These are phyloP conservation scores for Angomonas deanei DNA, from an alignment of 208 protist genomes.

Conservation along the genomic window DNA sequence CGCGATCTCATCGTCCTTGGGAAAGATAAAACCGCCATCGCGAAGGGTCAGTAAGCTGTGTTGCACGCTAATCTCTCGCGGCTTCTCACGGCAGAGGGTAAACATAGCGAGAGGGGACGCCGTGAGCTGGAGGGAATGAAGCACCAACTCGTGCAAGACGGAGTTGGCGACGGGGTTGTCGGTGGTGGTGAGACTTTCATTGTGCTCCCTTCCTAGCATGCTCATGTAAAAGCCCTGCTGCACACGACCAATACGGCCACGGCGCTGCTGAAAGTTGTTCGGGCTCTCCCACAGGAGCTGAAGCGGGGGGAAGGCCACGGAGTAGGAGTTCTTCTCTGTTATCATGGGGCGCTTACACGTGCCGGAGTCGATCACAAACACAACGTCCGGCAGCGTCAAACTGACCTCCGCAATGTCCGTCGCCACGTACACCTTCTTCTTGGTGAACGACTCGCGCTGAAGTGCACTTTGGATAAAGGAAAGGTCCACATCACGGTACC, in stretches of 20 bases:
- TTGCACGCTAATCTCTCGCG: constrained; percentile 41
- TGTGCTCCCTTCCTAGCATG: constrained; percentile 43
- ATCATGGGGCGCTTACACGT: constrained; percentile 70
- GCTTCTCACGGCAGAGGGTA: constrained; percentile 58
- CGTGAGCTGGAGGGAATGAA: constrained; percentile 74
- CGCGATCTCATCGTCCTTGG: constrained; percentile 22
- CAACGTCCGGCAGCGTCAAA: constrained; percentile 94
- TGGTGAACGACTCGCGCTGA: constrained; percentile 63
- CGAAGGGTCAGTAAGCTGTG: constrained; percentile 53
- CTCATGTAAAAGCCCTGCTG: constrained; percentile 88
- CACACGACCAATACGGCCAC: constrained; percentile 72
- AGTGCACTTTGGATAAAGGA: constrained; percentile 87
- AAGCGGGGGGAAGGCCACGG: constrained; percentile 71
- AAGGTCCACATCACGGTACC: constrained; percentile 82
- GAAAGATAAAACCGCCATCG: constrained; percentile 63
- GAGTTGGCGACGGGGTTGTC: constrained; percentile 57
- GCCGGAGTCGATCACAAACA: constrained; percentile 95
- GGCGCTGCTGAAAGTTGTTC: constrained; percentile 61
- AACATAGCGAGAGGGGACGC: constrained; percentile 55
- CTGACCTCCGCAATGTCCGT: constrained; percentile 97
- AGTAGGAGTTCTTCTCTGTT: constrained; percentile 26
- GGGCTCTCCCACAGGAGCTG: constrained; percentile 68
- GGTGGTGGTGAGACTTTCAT: constrained; percentile 18
- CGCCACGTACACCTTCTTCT: constrained; percentile 91
- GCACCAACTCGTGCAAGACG: constrained; percentile 63